Evolutionary conservation across 2,329 filamentous ascomycete genomes (phyloP).

Genomic region (Neodidymelliopsis sp.): DNA sequence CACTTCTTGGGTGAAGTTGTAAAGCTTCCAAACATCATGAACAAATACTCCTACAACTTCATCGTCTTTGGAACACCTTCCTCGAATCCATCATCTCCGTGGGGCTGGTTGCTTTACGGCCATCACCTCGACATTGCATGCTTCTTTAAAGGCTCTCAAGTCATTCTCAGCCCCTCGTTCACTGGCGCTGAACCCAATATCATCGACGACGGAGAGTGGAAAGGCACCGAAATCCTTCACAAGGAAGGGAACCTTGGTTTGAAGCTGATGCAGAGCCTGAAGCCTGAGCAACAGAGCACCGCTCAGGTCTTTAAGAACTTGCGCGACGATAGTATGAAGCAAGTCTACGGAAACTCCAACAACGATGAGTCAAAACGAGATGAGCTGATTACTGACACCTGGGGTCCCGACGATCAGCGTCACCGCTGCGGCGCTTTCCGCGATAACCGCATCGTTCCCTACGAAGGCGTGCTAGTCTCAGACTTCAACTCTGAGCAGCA

Average conservation of each 20-base stretch:
- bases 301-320: conserved; percentile 68
- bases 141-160: conserved; percentile 70
- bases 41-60: conserved; percentile 80
- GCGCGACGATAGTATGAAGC: conserved; percentile 70
- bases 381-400: conserved; percentile 63
- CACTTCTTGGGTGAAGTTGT: conserved; percentile 76
- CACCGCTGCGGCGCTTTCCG: conserved; percentile 80
- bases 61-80: conserved; percentile 72
- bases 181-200: conserved; percentile 81
- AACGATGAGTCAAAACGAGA: conserved; percentile 41
- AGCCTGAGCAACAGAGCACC: conserved; percentile 52
- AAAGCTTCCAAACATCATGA: conserved; percentile 68
- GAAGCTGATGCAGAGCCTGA: conserved; percentile 72
- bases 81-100: conserved; percentile 58
- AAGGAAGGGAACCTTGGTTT: conserved; percentile 70
- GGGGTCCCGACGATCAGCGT: conserved; percentile 83
- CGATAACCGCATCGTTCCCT: conserved; percentile 79
- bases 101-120: conserved; percentile 79
- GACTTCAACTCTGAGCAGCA: conserved; percentile 60
- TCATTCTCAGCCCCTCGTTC: conserved; percentile 77
- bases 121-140: conserved; percentile 79
- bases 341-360: conserved; percentile 41
- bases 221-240: conserved; percentile 71
- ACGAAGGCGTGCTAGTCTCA: conserved; percentile 68
- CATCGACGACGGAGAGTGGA: conserved; percentile 70